Evolutionary conservation across 169 alveolate species (phyloP).

Genomic region (Miamiensis avidus): DNA sequence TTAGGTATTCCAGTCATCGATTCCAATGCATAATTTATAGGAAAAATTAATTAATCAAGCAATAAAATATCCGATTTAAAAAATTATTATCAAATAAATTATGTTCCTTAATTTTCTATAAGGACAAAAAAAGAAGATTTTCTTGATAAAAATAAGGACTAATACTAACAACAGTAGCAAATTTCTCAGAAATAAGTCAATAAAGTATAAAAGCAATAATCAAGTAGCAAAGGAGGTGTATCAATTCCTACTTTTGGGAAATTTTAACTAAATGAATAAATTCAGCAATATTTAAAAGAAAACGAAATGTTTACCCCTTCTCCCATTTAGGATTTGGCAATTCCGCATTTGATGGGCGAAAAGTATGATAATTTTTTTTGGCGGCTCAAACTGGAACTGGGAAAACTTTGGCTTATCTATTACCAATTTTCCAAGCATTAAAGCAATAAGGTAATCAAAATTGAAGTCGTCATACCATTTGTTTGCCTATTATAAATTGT

Average conservation of each 20-base stretch:
- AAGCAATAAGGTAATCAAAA: constrained; percentile 46
- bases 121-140: background rate
- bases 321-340: constrained; percentile 69
- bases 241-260: constrained; percentile 47
- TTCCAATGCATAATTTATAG: no score
- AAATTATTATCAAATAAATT: no score
- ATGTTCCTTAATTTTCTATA: background rate
- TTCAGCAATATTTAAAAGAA: constrained; percentile 48
- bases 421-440: constrained; percentile 59
- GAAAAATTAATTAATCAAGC: no score
- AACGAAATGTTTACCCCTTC: constrained; percentile 63
- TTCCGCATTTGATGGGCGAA: constrained; percentile 63
- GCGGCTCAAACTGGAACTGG: constrained; percentile 89
- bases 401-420: constrained; percentile 78
- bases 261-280: constrained; percentile 23
- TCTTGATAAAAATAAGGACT: background rate
- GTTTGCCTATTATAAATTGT: background rate
- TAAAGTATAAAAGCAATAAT: no score
- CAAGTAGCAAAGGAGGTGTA: constrained; percentile 17
- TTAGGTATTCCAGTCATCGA: no score
- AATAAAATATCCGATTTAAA: no score
- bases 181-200: no score
- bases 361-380: constrained; percentile 51
- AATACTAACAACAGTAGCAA: no score
- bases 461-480: background rate